phyloP scores from a whole-genome alignment of 805 yeast species.

The Ogataea siamensis region DNA sequence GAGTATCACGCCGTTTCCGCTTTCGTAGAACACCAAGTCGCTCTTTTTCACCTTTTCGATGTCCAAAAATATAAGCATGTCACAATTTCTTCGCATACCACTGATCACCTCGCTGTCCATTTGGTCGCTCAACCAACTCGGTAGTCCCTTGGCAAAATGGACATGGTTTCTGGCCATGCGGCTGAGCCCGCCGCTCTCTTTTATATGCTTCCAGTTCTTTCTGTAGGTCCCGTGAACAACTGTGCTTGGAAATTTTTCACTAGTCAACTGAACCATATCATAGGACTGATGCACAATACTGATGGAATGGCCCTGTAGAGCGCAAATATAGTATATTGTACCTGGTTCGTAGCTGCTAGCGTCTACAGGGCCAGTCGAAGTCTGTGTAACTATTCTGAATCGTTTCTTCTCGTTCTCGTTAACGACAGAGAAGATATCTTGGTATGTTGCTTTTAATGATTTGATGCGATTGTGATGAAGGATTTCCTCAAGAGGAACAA shows the following conservation, averaged over 20 bases:
- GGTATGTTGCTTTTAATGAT: slow-evolving; percentile 49
- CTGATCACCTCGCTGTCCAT: slow-evolving; percentile 46
- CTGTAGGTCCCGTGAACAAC: slow-evolving; percentile 81
- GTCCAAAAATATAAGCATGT: slow-evolving; percentile 64
- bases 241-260: slow-evolving; percentile 43
- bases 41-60: slow-evolving; percentile 44
- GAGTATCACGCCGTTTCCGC: slow-evolving; percentile 74
- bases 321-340: slow-evolving; percentile 55
- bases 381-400: slow-evolving; percentile 44
- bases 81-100: slow-evolving; percentile 66
- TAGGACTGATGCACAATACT: slow-evolving; percentile 37
- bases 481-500: slow-evolving; percentile 51
- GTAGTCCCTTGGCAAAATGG: slow-evolving; percentile 70
- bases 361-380: slow-evolving; percentile 22
- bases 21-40: slow-evolving; percentile 51
- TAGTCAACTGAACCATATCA: slow-evolving; percentile 28
- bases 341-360: slow-evolving; percentile 9
- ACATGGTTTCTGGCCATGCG: slow-evolving; percentile 80
- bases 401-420: slow-evolving; percentile 67
- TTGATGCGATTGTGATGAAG: slow-evolving; percentile 58
- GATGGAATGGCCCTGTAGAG: slow-evolving; percentile 91
- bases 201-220: slow-evolving; percentile 46
- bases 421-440: slow-evolving; percentile 63
- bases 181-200: slow-evolving; percentile 54
- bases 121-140: slow-evolving; percentile 24